These are phyloP conservation scores for Pythium aphanidermatum DNA, from an alignment of 352 stramenopile species.

Conservation along the genomic window DNA sequence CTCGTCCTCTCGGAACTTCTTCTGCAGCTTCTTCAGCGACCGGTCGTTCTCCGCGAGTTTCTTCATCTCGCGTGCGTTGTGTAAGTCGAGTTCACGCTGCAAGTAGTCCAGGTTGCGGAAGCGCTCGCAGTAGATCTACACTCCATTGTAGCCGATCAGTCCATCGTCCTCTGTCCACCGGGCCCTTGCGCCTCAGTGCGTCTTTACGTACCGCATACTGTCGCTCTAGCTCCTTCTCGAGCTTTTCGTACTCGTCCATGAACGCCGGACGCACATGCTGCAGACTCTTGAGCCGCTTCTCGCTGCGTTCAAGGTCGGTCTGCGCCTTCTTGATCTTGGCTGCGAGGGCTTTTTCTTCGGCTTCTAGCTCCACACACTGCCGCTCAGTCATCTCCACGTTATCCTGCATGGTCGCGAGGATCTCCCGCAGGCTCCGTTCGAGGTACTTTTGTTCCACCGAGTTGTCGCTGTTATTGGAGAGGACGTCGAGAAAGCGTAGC, in stretches of 20 bases:
- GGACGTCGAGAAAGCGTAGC: constrained; percentile 90
- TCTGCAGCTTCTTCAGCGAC: constrained; percentile 90
- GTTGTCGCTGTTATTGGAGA: constrained; percentile 82
- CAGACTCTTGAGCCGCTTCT: constrained; percentile 92
- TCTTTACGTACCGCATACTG: constrained; percentile 91
- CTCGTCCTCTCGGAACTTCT: constrained; percentile 91
- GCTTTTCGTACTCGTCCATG: constrained; percentile 97
- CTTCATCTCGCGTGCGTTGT: constrained; percentile 83
- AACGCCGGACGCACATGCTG: constrained; percentile 93
- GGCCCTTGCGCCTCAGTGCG: too few species aligned
- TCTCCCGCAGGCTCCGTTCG: constrained; percentile 75
- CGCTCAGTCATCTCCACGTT: constrained; percentile 83
- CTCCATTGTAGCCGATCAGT: too few species aligned
- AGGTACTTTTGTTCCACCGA: constrained; percentile 85
- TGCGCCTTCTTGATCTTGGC: constrained; percentile 94
- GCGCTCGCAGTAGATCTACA: constrained; percentile 86
- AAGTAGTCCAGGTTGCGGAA: constrained; percentile 97
- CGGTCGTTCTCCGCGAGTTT: constrained; percentile 85
- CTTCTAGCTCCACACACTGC: constrained; percentile 89
- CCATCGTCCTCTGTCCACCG: too few species aligned
- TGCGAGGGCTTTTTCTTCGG: constrained; percentile 87
- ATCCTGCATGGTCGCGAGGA: constrained; percentile 71
- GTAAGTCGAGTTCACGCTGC: constrained; percentile 90
- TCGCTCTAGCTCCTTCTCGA: constrained; percentile 94
- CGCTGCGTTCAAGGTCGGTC: constrained; percentile 92